Conservation (phyloP, 169 alveolate species). For the Cryptosporidium sp. region DNA sequence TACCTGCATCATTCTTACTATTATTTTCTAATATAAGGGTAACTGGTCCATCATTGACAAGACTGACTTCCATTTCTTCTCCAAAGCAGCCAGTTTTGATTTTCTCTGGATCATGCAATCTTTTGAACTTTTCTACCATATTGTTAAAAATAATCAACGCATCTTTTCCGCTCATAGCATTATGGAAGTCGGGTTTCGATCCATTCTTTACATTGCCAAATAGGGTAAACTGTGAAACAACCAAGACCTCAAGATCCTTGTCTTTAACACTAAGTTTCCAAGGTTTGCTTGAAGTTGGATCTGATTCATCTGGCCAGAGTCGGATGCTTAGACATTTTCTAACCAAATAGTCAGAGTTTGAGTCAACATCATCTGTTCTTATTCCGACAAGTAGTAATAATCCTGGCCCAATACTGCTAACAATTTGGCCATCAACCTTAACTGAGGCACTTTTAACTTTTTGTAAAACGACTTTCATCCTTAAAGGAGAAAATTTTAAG, state of each 20-base stretch:
- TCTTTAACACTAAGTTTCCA: slow-evolving; percentile 90
- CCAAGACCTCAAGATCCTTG: slow-evolving; percentile 85
- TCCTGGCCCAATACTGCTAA: slow-evolving; percentile 88
- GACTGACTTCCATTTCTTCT: slow-evolving; percentile 88
- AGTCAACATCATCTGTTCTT: slow-evolving; percentile 82
- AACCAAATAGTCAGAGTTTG: slow-evolving; percentile 80
- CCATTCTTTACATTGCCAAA: slow-evolving; percentile 90
- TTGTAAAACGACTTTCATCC: slow-evolving; percentile 89
- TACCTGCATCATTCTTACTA: not conserved
- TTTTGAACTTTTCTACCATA: slow-evolving; percentile 84
- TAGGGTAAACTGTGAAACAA: slow-evolving; percentile 92
- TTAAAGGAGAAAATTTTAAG: not conserved
- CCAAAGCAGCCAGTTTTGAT: slow-evolving; percentile 91
- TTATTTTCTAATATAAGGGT: slow-evolving; percentile 84
- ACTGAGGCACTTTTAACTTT: slow-evolving; percentile 87
- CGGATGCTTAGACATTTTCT: slow-evolving; percentile 87
- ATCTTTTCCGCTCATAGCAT: slow-evolving; percentile 90
- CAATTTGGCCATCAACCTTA: slow-evolving; percentile 83
- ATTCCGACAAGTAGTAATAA: slow-evolving; percentile 88
- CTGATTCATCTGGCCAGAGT: slow-evolving; percentile 86
- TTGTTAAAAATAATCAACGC: slow-evolving; percentile 87
- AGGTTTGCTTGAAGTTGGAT: slow-evolving; percentile 45
- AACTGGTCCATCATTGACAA: slow-evolving; percentile 94
- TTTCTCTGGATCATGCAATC: slow-evolving; percentile 83
- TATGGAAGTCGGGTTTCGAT: slow-evolving; percentile 93